These are phyloP conservation scores for Penicillium crystallinum DNA, from an alignment of 495 filamentous ascomycete species.

Conservation along the genomic window DNA sequence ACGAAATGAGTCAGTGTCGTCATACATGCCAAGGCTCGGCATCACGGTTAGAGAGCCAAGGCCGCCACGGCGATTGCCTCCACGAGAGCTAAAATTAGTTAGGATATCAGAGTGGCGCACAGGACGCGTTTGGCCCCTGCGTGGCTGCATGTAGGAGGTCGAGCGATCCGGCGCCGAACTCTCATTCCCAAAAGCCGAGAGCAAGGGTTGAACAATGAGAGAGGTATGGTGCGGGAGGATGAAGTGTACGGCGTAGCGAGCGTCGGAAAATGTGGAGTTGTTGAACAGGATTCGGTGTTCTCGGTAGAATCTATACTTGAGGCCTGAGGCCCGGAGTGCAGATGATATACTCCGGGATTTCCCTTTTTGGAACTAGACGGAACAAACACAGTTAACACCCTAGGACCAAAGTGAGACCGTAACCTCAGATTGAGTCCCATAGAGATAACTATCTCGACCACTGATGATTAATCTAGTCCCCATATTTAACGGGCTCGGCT, in stretches of 20 bases:
- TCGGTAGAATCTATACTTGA: not conserved
- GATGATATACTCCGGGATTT: not conserved
- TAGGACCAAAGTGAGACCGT: too few relatives aligned
- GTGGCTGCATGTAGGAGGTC: not conserved
- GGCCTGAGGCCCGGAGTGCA: not conserved
- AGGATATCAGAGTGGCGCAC: conserved; percentile 7
- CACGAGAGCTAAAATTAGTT: not conserved
- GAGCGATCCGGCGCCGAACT: not conserved
- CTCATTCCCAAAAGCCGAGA: not conserved
- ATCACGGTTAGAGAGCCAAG: not conserved
- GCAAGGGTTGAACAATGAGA: not conserved
- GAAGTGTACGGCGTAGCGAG: not conserved
- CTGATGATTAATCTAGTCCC: not conserved
- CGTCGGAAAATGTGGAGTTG: not conserved
- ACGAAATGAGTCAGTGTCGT: not conserved
- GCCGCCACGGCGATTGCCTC: not conserved
- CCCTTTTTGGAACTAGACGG: not conserved
- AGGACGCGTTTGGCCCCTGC: conserved; percentile 14
- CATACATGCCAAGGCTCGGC: not conserved
- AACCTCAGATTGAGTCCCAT: too few relatives aligned
- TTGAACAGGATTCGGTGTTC: not conserved
- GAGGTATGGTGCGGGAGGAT: not conserved
- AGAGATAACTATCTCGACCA: too few relatives aligned
- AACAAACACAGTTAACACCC: too few relatives aligned
- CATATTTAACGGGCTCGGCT: not conserved